Evolutionary conservation across 768 basidiomycete genomes (phyloP), one percentile per base, ranked within the genome.

Genomic region (Macrocybe gigantea): DNA sequence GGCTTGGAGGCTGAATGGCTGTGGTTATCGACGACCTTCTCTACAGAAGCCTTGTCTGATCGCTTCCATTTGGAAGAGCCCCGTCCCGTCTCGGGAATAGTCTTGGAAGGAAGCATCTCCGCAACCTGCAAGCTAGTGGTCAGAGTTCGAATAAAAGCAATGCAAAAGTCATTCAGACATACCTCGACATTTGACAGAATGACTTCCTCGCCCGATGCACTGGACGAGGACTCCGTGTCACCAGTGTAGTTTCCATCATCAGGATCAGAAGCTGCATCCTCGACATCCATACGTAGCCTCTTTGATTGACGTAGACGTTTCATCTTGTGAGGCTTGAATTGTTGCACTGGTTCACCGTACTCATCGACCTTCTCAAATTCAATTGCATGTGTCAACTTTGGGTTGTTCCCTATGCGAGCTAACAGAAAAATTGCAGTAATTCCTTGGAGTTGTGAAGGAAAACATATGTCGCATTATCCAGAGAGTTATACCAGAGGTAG

Each of bases 101-200:
- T 47, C 30, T 47, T 47, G 2, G 46, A 39, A 29, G 12, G 46
- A 12, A 47, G 39, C 13, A 48, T 48, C 14, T 48, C 47, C 7
- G 47, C 38, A 30, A 48, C 6, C 47, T 48, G 32, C 7, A 33
- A 7, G n/a, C 13, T 35, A 45, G 9, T n/a, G 33, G 13, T 34
- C 31, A 11, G 13, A 45, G 11, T 15, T 8, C 14, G 30, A 7
- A 8, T 13, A 6, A 22, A 35, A 34, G 35, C 29, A 12, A 36
- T 13, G 22, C 12, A 29, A 45, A 29, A 36, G n/a, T n/a, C n/a
- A n/a, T n/a, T n/a, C n/a, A n/a, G n/a, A 36, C 15, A 33, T 35
- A 45, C 44, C 44, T 45, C 44, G 22, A 29, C 36, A 37, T 45
- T 45, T 7, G 44, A 22, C 12, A 35, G 33, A n/a, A 22, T n/a